Conservation (phyloP, 495 filamentous ascomycete species). For the Recurvomyces mirabilis region DNA sequence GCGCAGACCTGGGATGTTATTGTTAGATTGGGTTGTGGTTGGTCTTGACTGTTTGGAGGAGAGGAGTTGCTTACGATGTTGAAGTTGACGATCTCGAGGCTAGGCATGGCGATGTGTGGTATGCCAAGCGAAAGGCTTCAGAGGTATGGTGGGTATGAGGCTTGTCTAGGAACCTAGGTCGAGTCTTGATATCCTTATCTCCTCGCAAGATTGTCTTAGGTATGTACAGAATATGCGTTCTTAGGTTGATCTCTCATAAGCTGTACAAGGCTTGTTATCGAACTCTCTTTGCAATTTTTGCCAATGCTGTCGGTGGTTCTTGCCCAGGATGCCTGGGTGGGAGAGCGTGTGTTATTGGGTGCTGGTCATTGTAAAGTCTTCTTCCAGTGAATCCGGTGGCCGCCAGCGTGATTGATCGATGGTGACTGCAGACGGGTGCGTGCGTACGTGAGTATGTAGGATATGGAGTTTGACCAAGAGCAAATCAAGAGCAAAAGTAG, state of each 20-base stretch:
- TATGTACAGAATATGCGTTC: too few species aligned
- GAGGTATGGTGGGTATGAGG: too few species aligned
- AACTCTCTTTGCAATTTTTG: slow-evolving; percentile 8
- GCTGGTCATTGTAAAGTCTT: not conserved
- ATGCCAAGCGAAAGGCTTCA: not conserved
- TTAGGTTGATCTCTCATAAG: too few species aligned
- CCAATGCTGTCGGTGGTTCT: not conserved
- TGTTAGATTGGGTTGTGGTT: not conserved
- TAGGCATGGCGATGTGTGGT: slow-evolving; percentile 51
- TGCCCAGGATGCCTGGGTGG: not conserved
- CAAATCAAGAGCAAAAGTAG: too few species aligned
- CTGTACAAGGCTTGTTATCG: slow-evolving; percentile 3
- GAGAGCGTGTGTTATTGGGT: slow-evolving; percentile 23
- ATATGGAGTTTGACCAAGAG: too few species aligned
- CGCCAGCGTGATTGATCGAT: slow-evolving; percentile 13
- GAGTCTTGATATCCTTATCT: too few species aligned
- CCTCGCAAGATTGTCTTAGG: too few species aligned
- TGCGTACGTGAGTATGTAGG: too few species aligned
- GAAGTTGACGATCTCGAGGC: slow-evolving; percentile 68
- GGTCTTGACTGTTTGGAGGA: not conserved
- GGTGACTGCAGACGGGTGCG: too few species aligned
- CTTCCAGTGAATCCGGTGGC: not conserved
- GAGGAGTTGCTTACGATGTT: too few species aligned
- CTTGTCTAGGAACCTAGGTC: too few species aligned
- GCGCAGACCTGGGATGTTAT: slow-evolving; percentile 46